Base-by-base conservation (phyloP, 306 rosid genomes). In the Purshia tridentata region DNA sequence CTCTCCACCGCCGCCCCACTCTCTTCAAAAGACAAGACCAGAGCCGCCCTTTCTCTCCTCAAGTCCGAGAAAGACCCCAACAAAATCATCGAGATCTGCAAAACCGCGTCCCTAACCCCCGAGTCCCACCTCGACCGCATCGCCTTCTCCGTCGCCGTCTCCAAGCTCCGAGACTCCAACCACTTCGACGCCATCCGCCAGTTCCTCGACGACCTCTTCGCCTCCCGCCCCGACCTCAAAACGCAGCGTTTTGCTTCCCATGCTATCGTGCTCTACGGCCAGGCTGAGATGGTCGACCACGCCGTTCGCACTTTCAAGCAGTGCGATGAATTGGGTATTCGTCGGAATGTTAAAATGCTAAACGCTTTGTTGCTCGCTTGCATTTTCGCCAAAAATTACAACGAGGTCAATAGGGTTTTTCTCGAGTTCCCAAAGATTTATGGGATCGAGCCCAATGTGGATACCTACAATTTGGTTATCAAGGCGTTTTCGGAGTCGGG, bases 191-290 rank as follows among this genome's bases (percentile, higher is more conserved):
- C 69, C 11, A 81, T 93, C 81, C 89, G 82, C 41, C 81, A 54
- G 15, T 82, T 77, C 82, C 80, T 93, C 10, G 87, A 88, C 7
- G 91, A 80, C 3, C 76, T 89, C 56, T 9, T 66, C 60, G 69
- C 79, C 49, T n/a, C 86, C 52, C 89, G 96, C 0, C 84, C 90
- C 54, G 93, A 93, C 63, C 92, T 91, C 65, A 69, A 41, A 29
- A 88, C 83, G 49, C 91, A 89, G 67, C 89, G 97, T 0, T 89
- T 85, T 51, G 77, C 79, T 14, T 79, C 88, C 5, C 96, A 88
- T 47, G 87, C 86, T 42, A 89, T 91, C 22, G 79, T 86, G 39
- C 92, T 93, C 44, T 93, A 86, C 51, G 98, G 98, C 41, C 96
- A 84, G 64, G 96, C 96, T 6, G 80, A 84, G 9, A 89, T 93